Evolutionary conservation across 106 monocot genomes (phyloP).

Genomic region (Ottelia alismoides): DNA sequence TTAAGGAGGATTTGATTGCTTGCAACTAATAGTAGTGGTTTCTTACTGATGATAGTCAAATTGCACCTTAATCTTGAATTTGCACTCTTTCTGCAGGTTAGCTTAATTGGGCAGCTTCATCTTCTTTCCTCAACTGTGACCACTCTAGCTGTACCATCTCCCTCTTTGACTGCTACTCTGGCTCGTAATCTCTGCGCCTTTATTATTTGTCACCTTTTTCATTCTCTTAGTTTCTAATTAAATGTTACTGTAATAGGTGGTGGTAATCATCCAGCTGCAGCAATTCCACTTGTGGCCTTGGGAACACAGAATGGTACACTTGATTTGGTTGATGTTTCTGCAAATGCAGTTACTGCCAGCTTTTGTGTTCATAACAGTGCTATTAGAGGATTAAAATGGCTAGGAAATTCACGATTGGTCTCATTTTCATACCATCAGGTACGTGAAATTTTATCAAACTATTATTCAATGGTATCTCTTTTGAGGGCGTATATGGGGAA

Average conservation of each 20-base stretch:
- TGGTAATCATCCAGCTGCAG: conserved; percentile 89
- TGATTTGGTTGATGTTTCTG: conserved; percentile 88
- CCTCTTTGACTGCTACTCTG: conserved; percentile 89
- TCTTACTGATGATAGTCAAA: not conserved
- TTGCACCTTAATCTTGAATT: not conserved
- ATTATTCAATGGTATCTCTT: too few relatives aligned
- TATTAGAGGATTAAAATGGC: conserved; percentile 95
- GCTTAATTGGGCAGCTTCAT: conserved; percentile 89
- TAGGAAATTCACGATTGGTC: conserved; percentile 96
- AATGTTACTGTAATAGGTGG: conserved; percentile 54
- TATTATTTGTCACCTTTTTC: too few relatives aligned
- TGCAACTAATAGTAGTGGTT: not conserved
- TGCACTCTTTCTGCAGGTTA: conserved; percentile 50
- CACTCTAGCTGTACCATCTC: conserved; percentile 90
- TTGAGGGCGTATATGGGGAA: too few relatives aligned
- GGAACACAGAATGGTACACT: conserved; percentile 91
- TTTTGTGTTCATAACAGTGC: conserved; percentile 77
- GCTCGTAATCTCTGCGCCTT: conserved; percentile 62
- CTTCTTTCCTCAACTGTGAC: conserved; percentile 95
- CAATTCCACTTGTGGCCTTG: conserved; percentile 92
- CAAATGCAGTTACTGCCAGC: conserved; percentile 84
- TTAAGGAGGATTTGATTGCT: too few relatives aligned
- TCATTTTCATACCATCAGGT: conserved; percentile 94
- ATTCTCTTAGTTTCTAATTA: too few relatives aligned
- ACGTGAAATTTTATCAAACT: too few relatives aligned